Base-by-base conservation (phyloP, 345 rosid genomes). In the Eucalyptus pumila region DNA sequence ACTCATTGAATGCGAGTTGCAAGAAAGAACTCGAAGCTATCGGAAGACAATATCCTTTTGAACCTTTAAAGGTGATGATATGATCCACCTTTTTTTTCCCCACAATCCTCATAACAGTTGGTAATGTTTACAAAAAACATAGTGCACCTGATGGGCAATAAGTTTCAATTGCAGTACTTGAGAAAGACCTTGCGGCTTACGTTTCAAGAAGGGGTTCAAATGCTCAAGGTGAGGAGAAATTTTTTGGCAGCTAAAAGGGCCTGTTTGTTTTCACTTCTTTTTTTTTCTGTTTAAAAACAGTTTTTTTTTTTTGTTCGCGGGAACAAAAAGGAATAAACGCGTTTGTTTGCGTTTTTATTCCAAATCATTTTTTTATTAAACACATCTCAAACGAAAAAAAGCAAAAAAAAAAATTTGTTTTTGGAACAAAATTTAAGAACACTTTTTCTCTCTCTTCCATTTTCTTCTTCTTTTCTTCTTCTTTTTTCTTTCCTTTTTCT, bases 151-250 rank as follows among this genome's bases (percentile, higher is more conserved):
- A 69, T 69, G 7, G 80, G 44, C 80, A 69, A 69, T 34, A 69
- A 34, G 13, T 69, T 49, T 58, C 19, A 44, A 47, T 56, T 94
- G 94, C 94, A 97, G 99, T 97, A 95, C 91, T 90, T 94, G 89
- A 93, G 91, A 42, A 92, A 95, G 87, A 97, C 99, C 69, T 85
- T 95, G 89, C 90, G 95, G 30, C 92, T 98, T 87, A 94, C 94
- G 44, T 96, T 95, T 94, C 96, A 94, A 90, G 99, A 97, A 94
- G 97, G 98, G 85, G 54, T 97, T 91, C 95, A 95, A 91, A 96
- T 97, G 98, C 95, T 97, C 76, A 94, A 95, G 97, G 98, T 97
- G 37, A 50, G 37, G 51, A 65, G 76, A n/a, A 65, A n/a, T 14
- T 65, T n/a, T 65, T n/a, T 65, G 4, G 19, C 76, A 30, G 37